Evolutionary conservation across 148 eudicot genomes (phyloP), one percentile per base, ranked within the genome.

Genomic region (Chenopodium berlandieri): DNA sequence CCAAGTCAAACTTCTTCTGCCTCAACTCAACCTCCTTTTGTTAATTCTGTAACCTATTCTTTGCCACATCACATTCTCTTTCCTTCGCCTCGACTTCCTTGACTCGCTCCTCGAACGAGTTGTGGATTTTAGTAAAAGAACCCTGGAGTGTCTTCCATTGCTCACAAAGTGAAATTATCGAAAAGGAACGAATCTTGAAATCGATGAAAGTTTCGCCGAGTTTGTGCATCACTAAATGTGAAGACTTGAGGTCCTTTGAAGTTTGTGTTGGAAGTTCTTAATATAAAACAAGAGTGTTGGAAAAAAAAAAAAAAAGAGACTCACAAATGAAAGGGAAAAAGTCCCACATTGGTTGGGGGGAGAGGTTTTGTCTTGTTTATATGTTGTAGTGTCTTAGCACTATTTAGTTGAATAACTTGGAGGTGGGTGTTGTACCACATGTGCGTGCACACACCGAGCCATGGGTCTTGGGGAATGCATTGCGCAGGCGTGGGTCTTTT

Each of bases 81-180:
- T 78, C 76, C 9, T 82, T 82, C 0, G 19, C 2, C 77, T 82
- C 78, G 48, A 78, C 34, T 48, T 48, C 84, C 27, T 47, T 77
- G 14, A 82, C 54, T 48, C 54, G 54, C 32, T 60, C 3, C 10
- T 63, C 72, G 5, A 82, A 20, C 0, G 84, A 71, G 37, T 19
- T 31, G 13, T 82, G 48, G 47, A 50, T 34, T 0, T 56, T 25
- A 0, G 52, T 13, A 20, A 82, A 77, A 2, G 81, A 44, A 17
- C n/a, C 20, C 65, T 82, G 78, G n/a, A 78, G 72, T 9, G 22
- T 64, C 44, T 66, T 37, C 85, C 85, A 83, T 65, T 78, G 85
- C 13, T 83, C 78, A 2, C 56, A 60, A 1, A 82, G 71, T 19
- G 69, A 20, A 30, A 82, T 4, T 6, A 83, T 78, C 0, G 74